A percentile compares a stretch with the other conserved stretches of the same genome.
These are phyloP conservation scores for Evansstolkia leycettana DNA, from an alignment of 495 filamentous ascomycete genomes.

Conservation along the genomic window DNA sequence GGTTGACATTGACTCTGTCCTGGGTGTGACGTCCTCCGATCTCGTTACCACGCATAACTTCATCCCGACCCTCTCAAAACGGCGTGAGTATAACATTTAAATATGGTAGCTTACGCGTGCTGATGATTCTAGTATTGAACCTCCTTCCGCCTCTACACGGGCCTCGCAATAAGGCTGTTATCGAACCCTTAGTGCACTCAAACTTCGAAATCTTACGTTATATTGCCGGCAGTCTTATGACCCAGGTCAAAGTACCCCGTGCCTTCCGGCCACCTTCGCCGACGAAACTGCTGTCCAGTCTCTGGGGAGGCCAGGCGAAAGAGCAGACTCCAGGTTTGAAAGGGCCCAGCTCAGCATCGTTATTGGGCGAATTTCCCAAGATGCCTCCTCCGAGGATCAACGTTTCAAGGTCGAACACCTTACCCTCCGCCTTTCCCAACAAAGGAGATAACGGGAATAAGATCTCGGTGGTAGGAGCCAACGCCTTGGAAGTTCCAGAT, in stretches of 20 bases:
- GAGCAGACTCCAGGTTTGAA: conserved; percentile 23
- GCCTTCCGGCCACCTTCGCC: conserved; percentile 67
- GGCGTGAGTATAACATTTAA: conserved; percentile 35
- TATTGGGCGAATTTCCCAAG: conserved; percentile 27
- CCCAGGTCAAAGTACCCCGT: conserved; percentile 39
- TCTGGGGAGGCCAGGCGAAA: conserved; percentile 46
- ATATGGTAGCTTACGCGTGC: neutral
- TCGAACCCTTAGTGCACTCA: conserved; percentile 34
- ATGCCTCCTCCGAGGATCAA: conserved; percentile 23
- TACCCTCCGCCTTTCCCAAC: conserved; percentile 22
- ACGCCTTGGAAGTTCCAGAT: conserved; percentile 18
- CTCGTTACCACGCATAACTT: conserved; percentile 56
- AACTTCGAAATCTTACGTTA: conserved; percentile 61
- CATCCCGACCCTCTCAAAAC: conserved; percentile 53
- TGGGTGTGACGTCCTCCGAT: conserved; percentile 53
- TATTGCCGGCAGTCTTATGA: conserved; percentile 49
- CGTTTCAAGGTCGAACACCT: conserved; percentile 26
- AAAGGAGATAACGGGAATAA: conserved; percentile 23
- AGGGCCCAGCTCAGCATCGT: conserved; percentile 22
- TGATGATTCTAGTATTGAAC: conserved; percentile 37
- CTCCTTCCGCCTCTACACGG: conserved; percentile 57
- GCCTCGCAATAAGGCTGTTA: conserved; percentile 53
- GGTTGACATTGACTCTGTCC: conserved; percentile 45
- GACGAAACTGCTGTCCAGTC: conserved; percentile 78
- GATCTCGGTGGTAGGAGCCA: conserved; percentile 11